These are phyloP conservation scores for Alternaria sp. DNA, from an alignment of 2,329 filamentous ascomycete species.

Conservation along the genomic window DNA sequence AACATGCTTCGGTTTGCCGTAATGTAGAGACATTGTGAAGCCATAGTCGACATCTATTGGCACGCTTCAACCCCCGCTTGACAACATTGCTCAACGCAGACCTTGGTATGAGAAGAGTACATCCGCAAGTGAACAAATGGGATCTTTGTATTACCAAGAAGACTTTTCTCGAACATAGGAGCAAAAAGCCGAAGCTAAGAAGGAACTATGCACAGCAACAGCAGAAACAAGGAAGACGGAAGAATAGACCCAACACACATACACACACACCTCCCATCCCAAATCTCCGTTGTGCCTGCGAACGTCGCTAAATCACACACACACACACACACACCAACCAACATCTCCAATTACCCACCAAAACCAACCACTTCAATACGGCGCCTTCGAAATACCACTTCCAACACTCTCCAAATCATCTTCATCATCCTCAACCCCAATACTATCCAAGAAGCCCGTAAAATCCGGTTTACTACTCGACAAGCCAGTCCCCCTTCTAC, in stretches of 20 bases:
- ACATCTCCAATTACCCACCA: too few relatives aligned
- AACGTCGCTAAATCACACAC: background rate
- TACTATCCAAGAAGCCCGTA: conserved; percentile 44
- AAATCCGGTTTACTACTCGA: conserved; percentile 39
- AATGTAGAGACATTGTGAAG: background rate
- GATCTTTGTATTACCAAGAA: background rate
- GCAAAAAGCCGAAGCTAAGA: background rate
- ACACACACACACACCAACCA: background rate
- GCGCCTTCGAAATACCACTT: conserved; percentile 31
- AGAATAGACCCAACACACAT: background rate
- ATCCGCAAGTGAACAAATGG: background rate
- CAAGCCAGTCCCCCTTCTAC: conserved; percentile 14
- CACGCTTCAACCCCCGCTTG: too few relatives aligned
- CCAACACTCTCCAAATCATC: conserved; percentile 23
- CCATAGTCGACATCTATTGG: background rate
- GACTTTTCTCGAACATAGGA: background rate
- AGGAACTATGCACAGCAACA: background rate
- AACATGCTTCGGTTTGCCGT: background rate
- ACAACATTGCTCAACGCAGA: too few relatives aligned
- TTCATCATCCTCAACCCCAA: conserved; percentile 38
- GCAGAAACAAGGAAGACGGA: background rate
- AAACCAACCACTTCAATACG: conserved; percentile 28
- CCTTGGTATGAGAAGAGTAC: background rate
- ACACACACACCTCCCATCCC: background rate
- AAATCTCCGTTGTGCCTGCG: background rate